These are phyloP conservation scores for Coniferiporia weirii DNA, from an alignment of 1,284 basidiomycete species.

Conservation along the genomic window DNA sequence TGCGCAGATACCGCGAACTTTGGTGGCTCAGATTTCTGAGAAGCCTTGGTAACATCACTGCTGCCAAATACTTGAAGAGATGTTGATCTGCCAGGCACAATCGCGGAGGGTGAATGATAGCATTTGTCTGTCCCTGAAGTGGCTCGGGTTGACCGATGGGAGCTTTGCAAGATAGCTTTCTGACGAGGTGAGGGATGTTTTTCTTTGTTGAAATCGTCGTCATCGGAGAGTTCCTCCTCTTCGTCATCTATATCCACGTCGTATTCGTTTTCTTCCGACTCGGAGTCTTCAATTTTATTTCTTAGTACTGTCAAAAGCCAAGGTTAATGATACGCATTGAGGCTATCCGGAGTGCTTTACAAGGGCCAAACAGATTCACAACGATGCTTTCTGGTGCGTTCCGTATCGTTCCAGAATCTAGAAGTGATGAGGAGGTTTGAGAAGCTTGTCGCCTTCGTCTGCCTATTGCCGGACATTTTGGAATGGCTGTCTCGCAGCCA, in stretches of 20 bases:
- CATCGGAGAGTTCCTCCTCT: slow-evolving; percentile 13
- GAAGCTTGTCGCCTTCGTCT: not conserved
- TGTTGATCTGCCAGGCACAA: too few species aligned
- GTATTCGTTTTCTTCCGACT: slow-evolving; percentile 14
- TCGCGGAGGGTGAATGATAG: not conserved
- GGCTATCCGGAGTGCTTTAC: not conserved
- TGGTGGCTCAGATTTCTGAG: not conserved
- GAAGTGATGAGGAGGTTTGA: not conserved
- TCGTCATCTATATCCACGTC: slow-evolving; percentile 18
- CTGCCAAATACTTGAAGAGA: slow-evolving; percentile 1
- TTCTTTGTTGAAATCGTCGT: slow-evolving; percentile 12
- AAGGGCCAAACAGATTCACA: slow-evolving; percentile 21
- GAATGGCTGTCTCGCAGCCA: not conserved
- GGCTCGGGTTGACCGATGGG: not conserved
- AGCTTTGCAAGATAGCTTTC: not conserved
- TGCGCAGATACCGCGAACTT: not conserved
- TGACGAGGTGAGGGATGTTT: slow-evolving; percentile 12
- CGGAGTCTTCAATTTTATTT: not conserved
- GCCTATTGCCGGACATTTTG: not conserved
- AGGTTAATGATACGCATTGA: not conserved
- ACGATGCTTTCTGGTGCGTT: slow-evolving; percentile 21
- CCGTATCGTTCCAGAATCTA: slow-evolving; percentile 2
- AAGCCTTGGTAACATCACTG: not conserved
- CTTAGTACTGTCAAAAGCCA: not conserved
- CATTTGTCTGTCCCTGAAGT: slow-evolving; percentile 2